Conservation (phyloP, 106 monocot genomes). For the Acorus gramineus region DNA sequence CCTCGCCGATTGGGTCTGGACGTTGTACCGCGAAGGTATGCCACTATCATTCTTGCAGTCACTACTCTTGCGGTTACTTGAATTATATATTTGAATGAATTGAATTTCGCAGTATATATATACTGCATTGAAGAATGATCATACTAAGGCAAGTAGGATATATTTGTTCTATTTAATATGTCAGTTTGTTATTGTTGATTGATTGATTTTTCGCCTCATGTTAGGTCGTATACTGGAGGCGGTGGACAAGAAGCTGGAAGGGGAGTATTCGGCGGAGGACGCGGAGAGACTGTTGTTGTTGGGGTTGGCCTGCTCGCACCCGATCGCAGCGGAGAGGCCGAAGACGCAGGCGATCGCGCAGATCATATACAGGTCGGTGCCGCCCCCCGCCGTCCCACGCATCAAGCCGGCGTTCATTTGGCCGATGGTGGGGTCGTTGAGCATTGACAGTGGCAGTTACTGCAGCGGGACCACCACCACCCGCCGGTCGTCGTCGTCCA, state of each 20-base stretch:
- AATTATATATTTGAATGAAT: too few species aligned
- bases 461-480: not conserved
- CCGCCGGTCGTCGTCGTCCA: constrained; percentile 10
- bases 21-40: constrained; percentile 26
- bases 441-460: not conserved
- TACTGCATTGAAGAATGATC: too few species aligned
- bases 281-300: constrained; percentile 42
- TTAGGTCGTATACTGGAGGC: constrained; percentile 18
- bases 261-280: constrained; percentile 12
- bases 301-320: constrained; percentile 58
- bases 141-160: too few species aligned
- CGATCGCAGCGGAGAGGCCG: constrained; percentile 38
- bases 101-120: too few species aligned
- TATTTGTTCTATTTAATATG: too few species aligned
- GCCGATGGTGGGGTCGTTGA: constrained; percentile 15
- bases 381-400: constrained; percentile 32
- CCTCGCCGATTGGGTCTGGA: constrained; percentile 62
- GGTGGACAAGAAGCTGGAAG: constrained; percentile 22
- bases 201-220: too few species aligned
- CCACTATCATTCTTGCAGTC: too few species aligned
- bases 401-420: constrained; percentile 47
- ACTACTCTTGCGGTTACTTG: too few species aligned
- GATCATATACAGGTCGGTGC: constrained; percentile 20
- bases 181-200: too few species aligned
- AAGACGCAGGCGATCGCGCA: constrained; percentile 34